phyloP scores from a whole-genome alignment of 805 yeast genomes.

The Barnettozyma salicaria region DNA sequence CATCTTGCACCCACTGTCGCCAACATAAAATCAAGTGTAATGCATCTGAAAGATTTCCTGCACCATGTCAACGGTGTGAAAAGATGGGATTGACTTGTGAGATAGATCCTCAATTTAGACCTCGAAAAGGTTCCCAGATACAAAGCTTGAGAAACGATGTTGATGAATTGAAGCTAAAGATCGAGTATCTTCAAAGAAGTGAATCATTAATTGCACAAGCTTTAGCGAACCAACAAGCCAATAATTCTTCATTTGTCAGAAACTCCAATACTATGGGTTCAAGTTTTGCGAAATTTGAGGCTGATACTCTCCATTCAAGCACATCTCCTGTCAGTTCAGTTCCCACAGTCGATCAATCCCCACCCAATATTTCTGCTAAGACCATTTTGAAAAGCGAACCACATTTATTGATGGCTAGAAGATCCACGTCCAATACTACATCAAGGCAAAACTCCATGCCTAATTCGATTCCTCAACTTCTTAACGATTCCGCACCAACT shows the following conservation, averaged over 20 bases:
- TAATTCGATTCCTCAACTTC: constrained; percentile 28
- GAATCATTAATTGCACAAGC: constrained; percentile 66
- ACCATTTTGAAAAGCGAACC: constrained; percentile 43
- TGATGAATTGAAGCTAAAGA: constrained; percentile 68
- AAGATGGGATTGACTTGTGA: constrained; percentile 77
- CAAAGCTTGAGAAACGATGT: constrained; percentile 81
- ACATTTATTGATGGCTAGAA: constrained; percentile 33
- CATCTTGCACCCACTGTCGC: constrained; percentile 90
- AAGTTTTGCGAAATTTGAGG: not conserved
- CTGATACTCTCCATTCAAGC: not conserved
- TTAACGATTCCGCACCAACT: constrained; percentile 39
- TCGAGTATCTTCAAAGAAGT: constrained; percentile 58
- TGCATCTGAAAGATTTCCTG: constrained; percentile 77
- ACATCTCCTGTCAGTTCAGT: constrained; percentile 18
- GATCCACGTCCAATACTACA: constrained; percentile 19
- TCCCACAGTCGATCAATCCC: constrained; percentile 9
- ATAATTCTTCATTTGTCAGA: constrained; percentile 4
- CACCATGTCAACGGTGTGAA: constrained; percentile 77
- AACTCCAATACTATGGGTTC: constrained; percentile 11
- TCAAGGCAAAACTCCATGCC: constrained; percentile 23
- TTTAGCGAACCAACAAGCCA: constrained; percentile 29
- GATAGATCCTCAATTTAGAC: constrained; percentile 86
- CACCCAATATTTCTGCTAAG: constrained; percentile 30
- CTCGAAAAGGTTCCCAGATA: constrained; percentile 86
- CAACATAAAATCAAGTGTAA: constrained; percentile 93